Conservation (phyloP, 495 filamentous ascomycete species). For the Polyplosphaeria fusca region DNA sequence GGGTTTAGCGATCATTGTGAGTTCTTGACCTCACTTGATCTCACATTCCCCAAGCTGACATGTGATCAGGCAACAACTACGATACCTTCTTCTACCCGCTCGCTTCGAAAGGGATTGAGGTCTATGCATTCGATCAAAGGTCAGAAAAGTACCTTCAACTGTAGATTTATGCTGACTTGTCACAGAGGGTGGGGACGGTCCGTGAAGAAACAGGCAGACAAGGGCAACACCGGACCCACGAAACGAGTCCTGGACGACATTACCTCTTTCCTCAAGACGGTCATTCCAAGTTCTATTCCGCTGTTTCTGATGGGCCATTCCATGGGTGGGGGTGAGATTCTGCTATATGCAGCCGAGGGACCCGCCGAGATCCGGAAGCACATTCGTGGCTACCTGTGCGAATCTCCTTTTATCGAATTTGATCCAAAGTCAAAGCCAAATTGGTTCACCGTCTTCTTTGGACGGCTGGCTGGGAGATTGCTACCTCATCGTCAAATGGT, state of each 20-base stretch:
- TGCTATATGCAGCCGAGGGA: conserved; percentile 50
- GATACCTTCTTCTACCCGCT: conserved; percentile 64
- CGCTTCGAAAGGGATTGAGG: conserved; percentile 67
- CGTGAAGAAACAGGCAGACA: conserved; percentile 48
- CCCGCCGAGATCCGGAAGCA: conserved; percentile 42
- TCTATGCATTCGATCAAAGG: conserved; percentile 76
- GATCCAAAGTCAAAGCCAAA: conserved; percentile 59
- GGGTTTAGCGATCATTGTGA: conserved; percentile 80
- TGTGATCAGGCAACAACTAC: conserved; percentile 61
- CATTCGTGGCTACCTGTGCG: conserved; percentile 61
- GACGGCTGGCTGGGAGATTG: conserved; percentile 61
- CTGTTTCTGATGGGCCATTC: conserved; percentile 87
- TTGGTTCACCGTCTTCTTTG: conserved; percentile 54
- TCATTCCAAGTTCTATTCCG: conserved; percentile 54
- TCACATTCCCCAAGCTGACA: conserved; percentile 1
- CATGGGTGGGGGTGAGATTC: conserved; percentile 73
- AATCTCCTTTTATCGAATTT: conserved; percentile 69
- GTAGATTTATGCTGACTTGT: conserved; percentile 14
- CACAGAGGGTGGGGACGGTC: conserved; percentile 56
- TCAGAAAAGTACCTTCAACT: conserved; percentile 50
- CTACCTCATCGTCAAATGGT: conserved; percentile 60
- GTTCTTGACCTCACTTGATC: background rate
- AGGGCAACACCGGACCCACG: conserved; percentile 70
- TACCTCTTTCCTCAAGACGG: conserved; percentile 58
- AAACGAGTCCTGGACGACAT: conserved; percentile 70